phyloP scores from a whole-genome alignment of 768 basidiomycete species.

The Sporobolomyces roseus region DNA sequence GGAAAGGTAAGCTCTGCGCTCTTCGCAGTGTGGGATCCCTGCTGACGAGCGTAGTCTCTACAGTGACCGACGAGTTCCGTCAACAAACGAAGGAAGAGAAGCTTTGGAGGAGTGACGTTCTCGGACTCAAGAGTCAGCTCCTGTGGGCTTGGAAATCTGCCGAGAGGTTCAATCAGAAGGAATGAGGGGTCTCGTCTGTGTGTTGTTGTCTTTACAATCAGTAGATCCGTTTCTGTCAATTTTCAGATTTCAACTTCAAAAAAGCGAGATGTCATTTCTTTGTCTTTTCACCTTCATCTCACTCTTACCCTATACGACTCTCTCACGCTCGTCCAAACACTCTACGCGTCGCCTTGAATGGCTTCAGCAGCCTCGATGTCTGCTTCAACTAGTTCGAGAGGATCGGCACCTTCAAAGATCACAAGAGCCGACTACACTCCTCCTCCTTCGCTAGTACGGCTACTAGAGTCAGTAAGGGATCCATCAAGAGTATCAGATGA shows the following conservation, averaged over 20 bases:
- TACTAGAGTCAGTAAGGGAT: constrained; percentile 18
- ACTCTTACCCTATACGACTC: neutral
- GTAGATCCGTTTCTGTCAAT: neutral
- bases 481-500: constrained; percentile 18
- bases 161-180: neutral
- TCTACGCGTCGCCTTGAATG: constrained; percentile 7
- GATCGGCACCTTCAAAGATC: neutral
- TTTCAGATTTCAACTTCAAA: neutral
- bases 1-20: constrained; percentile 54
- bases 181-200: neutral
- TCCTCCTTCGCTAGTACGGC: constrained; percentile 9
- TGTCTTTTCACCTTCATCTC: neutral
- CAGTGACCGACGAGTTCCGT: constrained; percentile 78
- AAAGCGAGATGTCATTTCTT: neutral
- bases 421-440: constrained; percentile 8
- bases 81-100: constrained; percentile 73
- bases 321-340: neutral
- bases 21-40: no score
- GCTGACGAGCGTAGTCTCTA: neutral
- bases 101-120: constrained; percentile 90
- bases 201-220: neutral
- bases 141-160: constrained; percentile 73
- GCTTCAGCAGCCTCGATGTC: neutral
- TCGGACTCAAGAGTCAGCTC: constrained; percentile 87
- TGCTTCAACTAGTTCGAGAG: neutral